phyloP scores from a whole-genome alignment of 176 grass and related monocot genomes.

The Metroxylon sagu region DNA sequence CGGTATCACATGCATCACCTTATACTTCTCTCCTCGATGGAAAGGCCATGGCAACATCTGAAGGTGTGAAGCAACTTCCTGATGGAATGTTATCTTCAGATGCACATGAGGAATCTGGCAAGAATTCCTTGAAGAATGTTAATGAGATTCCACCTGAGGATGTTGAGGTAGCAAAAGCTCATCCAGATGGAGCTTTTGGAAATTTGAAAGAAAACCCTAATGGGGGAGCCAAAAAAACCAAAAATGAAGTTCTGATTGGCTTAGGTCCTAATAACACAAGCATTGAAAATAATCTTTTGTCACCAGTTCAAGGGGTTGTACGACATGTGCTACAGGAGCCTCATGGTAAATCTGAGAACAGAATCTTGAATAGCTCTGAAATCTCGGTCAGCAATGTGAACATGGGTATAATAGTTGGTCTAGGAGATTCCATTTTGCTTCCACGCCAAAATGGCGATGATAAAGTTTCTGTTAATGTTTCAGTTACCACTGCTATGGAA shows the following conservation, averaged over 20 bases:
- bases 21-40: neutral
- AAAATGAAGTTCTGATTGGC: conserved; percentile 19
- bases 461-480: conserved; percentile 29
- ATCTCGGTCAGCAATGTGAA: conserved; percentile 10
- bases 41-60: conserved; percentile 7
- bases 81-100: conserved; percentile 33
- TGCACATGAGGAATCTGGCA: conserved; percentile 19
- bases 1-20: conserved; percentile 19
- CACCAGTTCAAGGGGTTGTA: conserved; percentile 26
- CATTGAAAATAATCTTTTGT: conserved; percentile 11
- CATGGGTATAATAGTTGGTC: conserved; percentile 16
- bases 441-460: conserved; percentile 18
- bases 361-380: conserved; percentile 21
- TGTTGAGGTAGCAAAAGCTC: conserved; percentile 6
- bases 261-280: conserved; percentile 9
- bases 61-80: conserved; percentile 34
- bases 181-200: conserved; percentile 20
- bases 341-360: conserved; percentile 26
- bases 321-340: neutral
- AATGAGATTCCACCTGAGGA: conserved; percentile 7
- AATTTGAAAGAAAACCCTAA: conserved; percentile 14
- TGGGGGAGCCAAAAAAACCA: conserved; percentile 17
- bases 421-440: conserved; percentile 14
- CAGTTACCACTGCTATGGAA: conserved; percentile 30
- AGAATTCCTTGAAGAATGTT: conserved; percentile 5